Base-by-base conservation (phyloP, 768 basidiomycete genomes). In the Wakefieldia striispora region DNA sequence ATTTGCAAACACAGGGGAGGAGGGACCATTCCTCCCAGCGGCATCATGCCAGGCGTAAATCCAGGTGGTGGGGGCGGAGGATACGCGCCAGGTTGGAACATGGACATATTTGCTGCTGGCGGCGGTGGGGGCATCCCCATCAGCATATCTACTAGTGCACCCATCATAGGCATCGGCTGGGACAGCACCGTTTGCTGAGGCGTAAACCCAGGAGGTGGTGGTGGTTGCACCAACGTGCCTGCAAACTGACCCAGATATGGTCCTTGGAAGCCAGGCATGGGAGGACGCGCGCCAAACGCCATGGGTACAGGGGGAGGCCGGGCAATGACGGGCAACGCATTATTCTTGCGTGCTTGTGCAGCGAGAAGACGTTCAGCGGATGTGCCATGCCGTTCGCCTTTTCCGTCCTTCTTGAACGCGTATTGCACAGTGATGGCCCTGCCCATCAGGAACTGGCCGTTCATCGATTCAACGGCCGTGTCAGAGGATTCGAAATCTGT, bases 351-450 rank as follows among this genome's bases (percentile, higher is more conserved):
- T 41, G 95, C 97, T 68, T 98, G 95, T 2, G 93, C 84, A 3
- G 95, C 94, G 59, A 99, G 81, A 29, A 97, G 82, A 49, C 97
- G 85, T 72, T 99, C 97, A 16, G 97, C 95, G 14, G 88, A 77
- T 11, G 95, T 97, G 24, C 97, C 97, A 62, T 98, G 97, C 5
- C 97, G 82, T 70, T 99, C 97, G 49, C 95, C 95, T 65, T 97
- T 95, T 38, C 92, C 94, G 63, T 98, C 97, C 73, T 98, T 98
- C 74, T 99, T 98, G 80, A 98, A 97, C 2, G 97, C 95, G 67
- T 97, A 99, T 66, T 97, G 94, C 11, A 97, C 94, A 16, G 88
- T 84, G 64, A 99, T 91, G 46, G 94, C 88, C 72, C 97, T 97
- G 77, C 97, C 97, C 88, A 95, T 95, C 40, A 98, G 78, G 81